A percentile compares a stretch with the other conserved stretches of the same genome.
Evolutionary conservation across 352 stramenopile species (phyloP).

Genomic region (Globisporangium spinosum): DNA sequence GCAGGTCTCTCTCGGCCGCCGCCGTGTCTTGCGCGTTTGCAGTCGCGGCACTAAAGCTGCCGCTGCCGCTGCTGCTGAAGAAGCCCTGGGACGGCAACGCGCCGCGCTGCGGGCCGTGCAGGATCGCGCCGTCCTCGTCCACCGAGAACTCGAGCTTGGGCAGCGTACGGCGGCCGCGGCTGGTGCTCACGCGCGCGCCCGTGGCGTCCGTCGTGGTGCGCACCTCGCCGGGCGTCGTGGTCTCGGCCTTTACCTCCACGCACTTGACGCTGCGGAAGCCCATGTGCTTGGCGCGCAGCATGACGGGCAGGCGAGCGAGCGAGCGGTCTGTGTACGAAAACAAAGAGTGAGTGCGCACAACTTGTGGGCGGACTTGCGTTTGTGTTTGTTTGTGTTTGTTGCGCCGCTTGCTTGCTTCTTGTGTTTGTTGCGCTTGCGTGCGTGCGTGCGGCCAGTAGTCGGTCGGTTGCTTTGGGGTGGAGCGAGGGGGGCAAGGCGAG

Average conservation of each 20-base stretch:
- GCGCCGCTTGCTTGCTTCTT: background rate
- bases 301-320: conserved; percentile 10
- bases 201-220: conserved; percentile 66
- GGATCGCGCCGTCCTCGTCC: conserved; percentile 74
- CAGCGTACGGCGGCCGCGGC: conserved; percentile 59
- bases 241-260: conserved; percentile 87
- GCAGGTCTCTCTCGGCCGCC: conserved; percentile 32
- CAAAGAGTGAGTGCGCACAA: background rate
- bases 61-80: conserved; percentile 6
- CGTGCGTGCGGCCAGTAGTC: conserved; percentile 3
- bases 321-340: background rate
- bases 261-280: conserved; percentile 75
- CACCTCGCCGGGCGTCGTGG: conserved; percentile 73
- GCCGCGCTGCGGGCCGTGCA: conserved; percentile 69
- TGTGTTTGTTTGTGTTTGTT: background rate
- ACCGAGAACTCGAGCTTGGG: conserved; percentile 85
- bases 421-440: conserved; percentile 6
- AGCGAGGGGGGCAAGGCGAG: conserved; percentile 7
- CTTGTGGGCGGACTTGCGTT: background rate
- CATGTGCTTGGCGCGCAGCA: conserved; percentile 79
- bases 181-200: conserved; percentile 55
- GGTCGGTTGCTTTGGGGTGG: background rate
- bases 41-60: background rate
- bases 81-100: conserved; percentile 19
- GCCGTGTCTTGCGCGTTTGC: conserved; percentile 12